Evolutionary conservation across 2,329 filamentous ascomycete genomes (phyloP).

Genomic region (Macrophomina phaseolina): DNA sequence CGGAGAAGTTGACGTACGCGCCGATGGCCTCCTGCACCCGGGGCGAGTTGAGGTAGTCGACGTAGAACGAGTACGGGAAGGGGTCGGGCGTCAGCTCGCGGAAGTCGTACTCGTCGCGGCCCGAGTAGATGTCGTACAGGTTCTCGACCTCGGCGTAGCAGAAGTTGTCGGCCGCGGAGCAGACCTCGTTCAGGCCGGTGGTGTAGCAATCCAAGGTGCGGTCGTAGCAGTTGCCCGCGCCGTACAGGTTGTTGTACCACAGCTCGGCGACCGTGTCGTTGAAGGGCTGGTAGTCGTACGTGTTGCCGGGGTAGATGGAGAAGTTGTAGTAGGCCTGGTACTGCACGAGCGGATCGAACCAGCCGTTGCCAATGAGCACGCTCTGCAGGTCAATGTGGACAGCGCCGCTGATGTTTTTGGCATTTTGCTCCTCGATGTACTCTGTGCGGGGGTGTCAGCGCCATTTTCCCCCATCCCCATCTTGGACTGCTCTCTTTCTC

Average conservation of each 20-base stretch:
- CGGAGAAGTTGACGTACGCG: constrained; percentile 64
- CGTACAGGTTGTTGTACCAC: constrained; percentile 66
- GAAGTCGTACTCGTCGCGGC: constrained; percentile 66
- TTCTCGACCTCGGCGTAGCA: constrained; percentile 61
- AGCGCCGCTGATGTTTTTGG: constrained; percentile 50
- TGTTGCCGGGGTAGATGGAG: constrained; percentile 62
- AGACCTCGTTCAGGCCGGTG: constrained; percentile 58
- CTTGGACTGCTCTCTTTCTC: neutral
- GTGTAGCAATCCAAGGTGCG: constrained; percentile 61
- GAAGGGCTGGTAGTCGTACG: constrained; percentile 61
- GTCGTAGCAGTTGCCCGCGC: constrained; percentile 65
- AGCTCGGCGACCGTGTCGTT: constrained; percentile 56
- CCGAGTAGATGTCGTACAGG: constrained; percentile 58
- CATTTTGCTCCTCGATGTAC: constrained; percentile 57
- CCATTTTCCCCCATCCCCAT: too few species aligned
- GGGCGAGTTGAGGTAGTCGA: constrained; percentile 63
- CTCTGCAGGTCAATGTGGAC: constrained; percentile 57
- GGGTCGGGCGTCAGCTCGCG: constrained; percentile 61
- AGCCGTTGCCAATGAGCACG: constrained; percentile 64
- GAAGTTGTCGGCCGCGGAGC: constrained; percentile 61
- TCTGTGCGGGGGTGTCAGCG: constrained; percentile 30
- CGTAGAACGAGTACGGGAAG: constrained; percentile 63
- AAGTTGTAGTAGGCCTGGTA: constrained; percentile 65
- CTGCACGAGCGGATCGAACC: constrained; percentile 62
- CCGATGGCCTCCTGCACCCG: constrained; percentile 64